Conservation (phyloP, 1,284 basidiomycete genomes). For the Coniferiporia weirii region DNA sequence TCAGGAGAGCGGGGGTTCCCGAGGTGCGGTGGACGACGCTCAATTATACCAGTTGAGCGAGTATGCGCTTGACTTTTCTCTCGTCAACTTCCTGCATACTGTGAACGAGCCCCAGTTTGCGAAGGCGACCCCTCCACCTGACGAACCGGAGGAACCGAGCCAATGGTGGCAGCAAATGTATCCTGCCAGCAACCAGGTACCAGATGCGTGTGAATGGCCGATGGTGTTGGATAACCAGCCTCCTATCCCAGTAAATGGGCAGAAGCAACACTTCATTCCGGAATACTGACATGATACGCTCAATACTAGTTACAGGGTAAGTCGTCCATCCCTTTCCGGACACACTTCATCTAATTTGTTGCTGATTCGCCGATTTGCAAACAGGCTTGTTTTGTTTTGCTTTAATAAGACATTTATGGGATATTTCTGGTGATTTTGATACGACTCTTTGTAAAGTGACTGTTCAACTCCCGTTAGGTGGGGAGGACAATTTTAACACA, state of each 20-base stretch:
- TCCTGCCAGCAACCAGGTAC: slow-evolving; percentile 5
- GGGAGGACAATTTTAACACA: no score
- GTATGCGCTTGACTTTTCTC: slow-evolving; percentile 12
- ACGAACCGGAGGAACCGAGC: neutral
- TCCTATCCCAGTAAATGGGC: neutral
- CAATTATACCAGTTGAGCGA: slow-evolving; percentile 6
- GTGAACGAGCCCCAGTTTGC: slow-evolving; percentile 14
- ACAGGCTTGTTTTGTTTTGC: no score
- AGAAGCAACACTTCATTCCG: neutral
- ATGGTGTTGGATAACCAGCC: slow-evolving; percentile 2
- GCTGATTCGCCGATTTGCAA: no score
- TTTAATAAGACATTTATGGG: no score
- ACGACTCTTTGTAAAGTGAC: no score
- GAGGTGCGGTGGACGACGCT: neutral
- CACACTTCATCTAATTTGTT: no score
- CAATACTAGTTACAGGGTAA: neutral
- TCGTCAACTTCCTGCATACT: slow-evolving; percentile 12
- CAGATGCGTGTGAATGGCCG: slow-evolving; percentile 10
- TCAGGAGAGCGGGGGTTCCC: neutral
- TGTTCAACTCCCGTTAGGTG: no score
- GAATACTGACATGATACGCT: neutral
- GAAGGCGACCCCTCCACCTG: slow-evolving; percentile 14
- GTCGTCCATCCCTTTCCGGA: no score
- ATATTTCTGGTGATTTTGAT: no score
- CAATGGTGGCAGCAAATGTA: slow-evolving; percentile 18